phyloP scores from a whole-genome alignment of 108 stramenopile genomes.

The Seminavis robusta region DNA sequence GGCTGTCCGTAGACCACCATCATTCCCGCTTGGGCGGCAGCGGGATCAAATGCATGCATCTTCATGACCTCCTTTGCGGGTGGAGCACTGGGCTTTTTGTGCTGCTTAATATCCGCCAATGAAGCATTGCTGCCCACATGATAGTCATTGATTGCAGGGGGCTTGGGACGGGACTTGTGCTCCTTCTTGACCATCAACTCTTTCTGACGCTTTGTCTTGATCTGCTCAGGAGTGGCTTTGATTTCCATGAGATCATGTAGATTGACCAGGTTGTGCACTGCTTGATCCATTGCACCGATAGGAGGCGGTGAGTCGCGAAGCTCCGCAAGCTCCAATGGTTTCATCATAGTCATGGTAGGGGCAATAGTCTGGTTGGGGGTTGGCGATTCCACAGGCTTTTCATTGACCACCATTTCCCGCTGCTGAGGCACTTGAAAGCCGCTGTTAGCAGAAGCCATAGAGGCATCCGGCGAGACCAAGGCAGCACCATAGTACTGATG shows the following conservation, averaged over 20 bases:
- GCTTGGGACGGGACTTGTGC: not conserved
- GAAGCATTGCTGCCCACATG: constrained; percentile 4
- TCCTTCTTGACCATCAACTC: too few relatives aligned
- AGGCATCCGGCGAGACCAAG: too few relatives aligned
- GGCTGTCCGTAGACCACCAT: constrained; percentile 20
- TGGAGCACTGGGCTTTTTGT: not conserved
- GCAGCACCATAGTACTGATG: too few relatives aligned
- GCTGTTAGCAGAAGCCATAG: too few relatives aligned
- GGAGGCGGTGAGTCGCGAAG: not conserved
- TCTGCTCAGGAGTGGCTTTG: constrained; percentile 1
- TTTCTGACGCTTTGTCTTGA: not conserved
- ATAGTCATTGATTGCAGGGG: not conserved
- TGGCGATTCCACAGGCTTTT: too few relatives aligned
- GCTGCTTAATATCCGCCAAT: constrained; percentile 7
- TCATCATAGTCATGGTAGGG: too few relatives aligned
- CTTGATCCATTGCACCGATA: constrained; percentile 11
- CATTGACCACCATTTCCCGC: too few relatives aligned
- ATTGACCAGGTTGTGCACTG: constrained; percentile 18
- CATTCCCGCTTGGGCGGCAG: constrained; percentile 13
- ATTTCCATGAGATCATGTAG: constrained; percentile 16
- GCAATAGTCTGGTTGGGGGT: too few relatives aligned
- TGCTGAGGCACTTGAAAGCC: too few relatives aligned
- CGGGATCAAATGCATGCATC: constrained; percentile 16
- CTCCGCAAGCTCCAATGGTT: not conserved
- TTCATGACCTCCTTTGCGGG: constrained; percentile 20